Evolutionary conservation across 345 rosid species (phyloP).

Genomic region (Melaleuca alternifolia): DNA sequence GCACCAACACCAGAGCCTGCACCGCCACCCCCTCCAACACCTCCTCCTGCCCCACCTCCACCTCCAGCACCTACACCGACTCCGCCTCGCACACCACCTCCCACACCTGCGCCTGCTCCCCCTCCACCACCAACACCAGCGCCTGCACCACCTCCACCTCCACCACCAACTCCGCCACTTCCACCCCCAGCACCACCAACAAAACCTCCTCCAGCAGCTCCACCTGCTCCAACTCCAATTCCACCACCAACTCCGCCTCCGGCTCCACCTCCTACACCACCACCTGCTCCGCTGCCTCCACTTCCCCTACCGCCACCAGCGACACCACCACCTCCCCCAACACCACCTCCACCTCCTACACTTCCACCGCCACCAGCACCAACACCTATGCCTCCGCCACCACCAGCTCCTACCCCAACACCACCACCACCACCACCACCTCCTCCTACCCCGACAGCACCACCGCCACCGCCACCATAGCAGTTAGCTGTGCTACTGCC

Average conservation of each 20-base stretch:
- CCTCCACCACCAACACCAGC: background rate
- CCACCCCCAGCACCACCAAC: constrained; percentile 1
- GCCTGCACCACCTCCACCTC: background rate
- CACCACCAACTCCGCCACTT: background rate
- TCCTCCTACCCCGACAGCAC: background rate
- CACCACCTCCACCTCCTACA: background rate
- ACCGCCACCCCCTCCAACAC: background rate
- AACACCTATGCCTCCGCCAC: background rate
- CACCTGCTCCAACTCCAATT: background rate
- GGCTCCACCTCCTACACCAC: background rate
- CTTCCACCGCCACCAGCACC: background rate
- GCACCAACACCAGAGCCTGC: background rate
- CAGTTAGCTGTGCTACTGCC: background rate
- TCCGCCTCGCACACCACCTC: background rate
- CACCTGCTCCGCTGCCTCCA: constrained; percentile 2
- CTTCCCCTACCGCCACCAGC: background rate
- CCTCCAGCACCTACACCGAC: background rate
- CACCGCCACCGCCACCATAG: background rate
- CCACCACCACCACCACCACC: background rate
- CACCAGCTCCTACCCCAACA: background rate
- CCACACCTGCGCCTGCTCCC: background rate
- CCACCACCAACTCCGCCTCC: constrained; percentile 3
- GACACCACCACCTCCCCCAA: background rate
- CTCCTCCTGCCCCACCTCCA: background rate
- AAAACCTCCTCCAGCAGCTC: background rate